A percentile compares a stretch with the other conserved stretches of the same genome.
phyloP scores from a whole-genome alignment of 768 basidiomycete genomes.

The Suillus ampliporus region DNA sequence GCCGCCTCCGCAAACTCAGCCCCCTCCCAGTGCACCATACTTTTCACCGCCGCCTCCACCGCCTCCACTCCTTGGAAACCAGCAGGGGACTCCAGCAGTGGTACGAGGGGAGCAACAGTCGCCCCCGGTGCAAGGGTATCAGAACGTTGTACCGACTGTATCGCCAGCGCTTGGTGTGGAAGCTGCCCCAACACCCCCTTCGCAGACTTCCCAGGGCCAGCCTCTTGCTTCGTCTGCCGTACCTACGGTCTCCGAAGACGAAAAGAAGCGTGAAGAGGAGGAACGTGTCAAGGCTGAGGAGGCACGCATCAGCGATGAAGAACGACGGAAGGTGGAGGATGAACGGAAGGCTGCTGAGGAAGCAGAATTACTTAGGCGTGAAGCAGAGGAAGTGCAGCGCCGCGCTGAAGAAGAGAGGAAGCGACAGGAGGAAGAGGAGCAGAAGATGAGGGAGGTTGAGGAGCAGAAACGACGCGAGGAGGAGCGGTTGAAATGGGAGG shows the following conservation, averaged over 20 bases:
- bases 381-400: constrained; percentile 21
- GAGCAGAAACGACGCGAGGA: constrained; percentile 24
- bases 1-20: constrained; percentile 19
- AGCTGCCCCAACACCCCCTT: constrained; percentile 11
- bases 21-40: background rate
- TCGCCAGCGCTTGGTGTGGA: constrained; percentile 12
- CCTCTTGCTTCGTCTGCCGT: constrained; percentile 19
- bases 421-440: constrained; percentile 23
- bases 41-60: constrained; percentile 26
- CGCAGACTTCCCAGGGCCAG: constrained; percentile 8
- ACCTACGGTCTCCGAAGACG: constrained; percentile 35
- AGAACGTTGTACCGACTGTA: background rate
- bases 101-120: background rate
- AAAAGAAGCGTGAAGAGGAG: constrained; percentile 49
- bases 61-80: constrained; percentile 13
- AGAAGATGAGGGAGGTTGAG: constrained; percentile 29
- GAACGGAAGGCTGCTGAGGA: constrained; percentile 26
- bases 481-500: constrained; percentile 21
- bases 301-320: constrained; percentile 31
- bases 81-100: background rate
- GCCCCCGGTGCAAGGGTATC: background rate
- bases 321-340: constrained; percentile 30
- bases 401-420: constrained; percentile 32
- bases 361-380: constrained; percentile 16
- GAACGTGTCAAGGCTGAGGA: constrained; percentile 44